phyloP scores from a whole-genome alignment of 2,329 filamentous ascomycete species.

The Paecilomyces variotii region DNA sequence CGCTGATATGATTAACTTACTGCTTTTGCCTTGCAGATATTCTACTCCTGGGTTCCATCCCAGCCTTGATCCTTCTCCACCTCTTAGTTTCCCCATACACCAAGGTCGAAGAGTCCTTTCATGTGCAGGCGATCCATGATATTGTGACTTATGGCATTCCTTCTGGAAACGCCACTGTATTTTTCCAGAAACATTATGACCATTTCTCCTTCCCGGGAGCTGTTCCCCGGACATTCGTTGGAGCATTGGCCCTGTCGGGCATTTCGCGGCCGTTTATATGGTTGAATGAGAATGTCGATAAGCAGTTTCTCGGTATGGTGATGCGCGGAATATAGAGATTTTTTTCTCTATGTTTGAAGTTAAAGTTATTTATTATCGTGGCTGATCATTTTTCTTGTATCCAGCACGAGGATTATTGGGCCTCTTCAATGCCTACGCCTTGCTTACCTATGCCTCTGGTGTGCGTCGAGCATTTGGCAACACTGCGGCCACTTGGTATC shows the following conservation, averaged over 20 bases:
- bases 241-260: slow-evolving; percentile 66
- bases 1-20: not conserved
- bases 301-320: slow-evolving; percentile 47
- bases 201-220: slow-evolving; percentile 85
- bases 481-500: slow-evolving; percentile 67
- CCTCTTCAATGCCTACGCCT: slow-evolving; percentile 60
- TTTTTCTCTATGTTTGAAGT: not conserved
- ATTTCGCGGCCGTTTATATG: slow-evolving; percentile 59
- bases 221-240: slow-evolving; percentile 85
- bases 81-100: slow-evolving; percentile 75
- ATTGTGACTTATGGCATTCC: slow-evolving; percentile 75
- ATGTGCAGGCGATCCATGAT: slow-evolving; percentile 88
- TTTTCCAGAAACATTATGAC: slow-evolving; percentile 63
- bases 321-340: not conserved
- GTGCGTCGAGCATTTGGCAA: slow-evolving; percentile 62
- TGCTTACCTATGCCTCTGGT: slow-evolving; percentile 58
- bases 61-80: slow-evolving; percentile 58
- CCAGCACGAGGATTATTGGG: slow-evolving; percentile 70
- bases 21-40: slow-evolving; percentile 31
- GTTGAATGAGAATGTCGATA: slow-evolving; percentile 50
- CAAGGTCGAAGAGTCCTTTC: slow-evolving; percentile 98
- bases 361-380: not conserved
- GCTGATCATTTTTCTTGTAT: slow-evolving; percentile 4
- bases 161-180: slow-evolving; percentile 43
- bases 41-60: slow-evolving; percentile 46